phyloP scores from a whole-genome alignment of 2,329 filamentous ascomycete genomes.

The Aurifilum marmelostoma region DNA sequence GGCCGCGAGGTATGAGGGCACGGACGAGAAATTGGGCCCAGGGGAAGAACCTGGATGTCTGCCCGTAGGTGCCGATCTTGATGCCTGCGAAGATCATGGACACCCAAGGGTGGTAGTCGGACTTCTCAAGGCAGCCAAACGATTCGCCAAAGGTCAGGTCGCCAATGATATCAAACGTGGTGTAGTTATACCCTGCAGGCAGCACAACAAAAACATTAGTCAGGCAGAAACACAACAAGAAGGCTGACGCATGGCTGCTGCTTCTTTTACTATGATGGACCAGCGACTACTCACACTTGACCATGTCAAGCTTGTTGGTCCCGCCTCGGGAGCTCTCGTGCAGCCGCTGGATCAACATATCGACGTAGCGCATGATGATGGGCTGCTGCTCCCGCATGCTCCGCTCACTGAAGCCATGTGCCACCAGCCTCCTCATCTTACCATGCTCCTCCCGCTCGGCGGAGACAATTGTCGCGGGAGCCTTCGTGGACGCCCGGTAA shows the following conservation, averaged over 20 bases:
- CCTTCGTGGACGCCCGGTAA: background rate
- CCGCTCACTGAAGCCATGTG: constrained; percentile 24
- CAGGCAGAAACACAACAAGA: background rate
- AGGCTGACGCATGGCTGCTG: too few species aligned
- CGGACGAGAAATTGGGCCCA: constrained; percentile 9
- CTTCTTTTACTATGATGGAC: too few species aligned
- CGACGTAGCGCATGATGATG: constrained; percentile 23
- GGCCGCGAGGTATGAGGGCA: constrained; percentile 9
- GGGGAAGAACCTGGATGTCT: constrained; percentile 14
- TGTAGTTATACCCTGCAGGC: constrained; percentile 25
- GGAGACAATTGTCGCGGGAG: constrained; percentile 14
- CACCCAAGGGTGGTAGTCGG: constrained; percentile 26
- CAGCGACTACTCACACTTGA: constrained; percentile 21
- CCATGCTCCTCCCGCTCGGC: constrained; percentile 23
- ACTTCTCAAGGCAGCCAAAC: constrained; percentile 24
- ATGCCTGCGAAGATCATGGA: constrained; percentile 27
- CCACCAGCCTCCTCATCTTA: constrained; percentile 19
- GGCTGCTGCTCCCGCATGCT: constrained; percentile 26
- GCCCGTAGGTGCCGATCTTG: constrained; percentile 12
- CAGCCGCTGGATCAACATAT: constrained; percentile 20
- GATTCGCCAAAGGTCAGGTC: constrained; percentile 28
- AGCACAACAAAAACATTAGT: constrained; percentile 2
- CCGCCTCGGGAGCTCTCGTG: constrained; percentile 12
- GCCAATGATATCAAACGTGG: constrained; percentile 26
- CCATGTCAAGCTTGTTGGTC: constrained; percentile 4